Evolutionary conservation across 768 basidiomycete species (phyloP).

Genomic region (Boletus insuetus): DNA sequence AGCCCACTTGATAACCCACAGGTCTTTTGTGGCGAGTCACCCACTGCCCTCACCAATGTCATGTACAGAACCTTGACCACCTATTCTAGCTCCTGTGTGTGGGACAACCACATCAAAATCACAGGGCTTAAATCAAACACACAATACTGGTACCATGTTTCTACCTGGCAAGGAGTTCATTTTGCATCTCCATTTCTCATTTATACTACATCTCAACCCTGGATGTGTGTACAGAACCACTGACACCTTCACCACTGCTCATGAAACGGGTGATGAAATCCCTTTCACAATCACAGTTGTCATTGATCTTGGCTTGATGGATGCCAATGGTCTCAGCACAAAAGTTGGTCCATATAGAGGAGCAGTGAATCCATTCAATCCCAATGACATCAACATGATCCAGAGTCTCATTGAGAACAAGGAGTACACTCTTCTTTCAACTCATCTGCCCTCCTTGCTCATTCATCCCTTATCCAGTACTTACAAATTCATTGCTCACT

Average conservation of each 20-base stretch:
- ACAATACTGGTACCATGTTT: constrained; percentile 27
- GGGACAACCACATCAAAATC: constrained; percentile 28
- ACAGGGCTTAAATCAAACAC: constrained; percentile 23
- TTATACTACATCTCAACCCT: background rate
- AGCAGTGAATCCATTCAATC: constrained; percentile 20
- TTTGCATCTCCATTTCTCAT: background rate
- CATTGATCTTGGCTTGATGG: constrained; percentile 29
- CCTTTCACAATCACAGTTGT: constrained; percentile 24
- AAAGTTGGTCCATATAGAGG: constrained; percentile 24
- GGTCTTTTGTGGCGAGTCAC: constrained; percentile 28
- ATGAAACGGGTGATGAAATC: constrained; percentile 14
- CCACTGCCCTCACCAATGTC: no score
- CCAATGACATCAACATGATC: constrained; percentile 28
- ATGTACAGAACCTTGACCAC: constrained; percentile 20
- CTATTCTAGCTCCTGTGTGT: no score
- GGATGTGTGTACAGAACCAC: constrained; percentile 16
- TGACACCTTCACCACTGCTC: constrained; percentile 27
- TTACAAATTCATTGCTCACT: constrained; percentile 26
- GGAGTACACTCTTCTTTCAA: constrained; percentile 15
- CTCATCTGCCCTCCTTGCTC: background rate
- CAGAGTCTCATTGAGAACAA: constrained; percentile 29
- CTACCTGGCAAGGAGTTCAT: constrained; percentile 20
- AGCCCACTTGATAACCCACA: constrained; percentile 19
- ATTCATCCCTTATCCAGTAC: constrained; percentile 11
- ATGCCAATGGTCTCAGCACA: constrained; percentile 27